Conservation (phyloP, 2,329 filamentous ascomycete species). For the Sclerotinia glacialis region DNA sequence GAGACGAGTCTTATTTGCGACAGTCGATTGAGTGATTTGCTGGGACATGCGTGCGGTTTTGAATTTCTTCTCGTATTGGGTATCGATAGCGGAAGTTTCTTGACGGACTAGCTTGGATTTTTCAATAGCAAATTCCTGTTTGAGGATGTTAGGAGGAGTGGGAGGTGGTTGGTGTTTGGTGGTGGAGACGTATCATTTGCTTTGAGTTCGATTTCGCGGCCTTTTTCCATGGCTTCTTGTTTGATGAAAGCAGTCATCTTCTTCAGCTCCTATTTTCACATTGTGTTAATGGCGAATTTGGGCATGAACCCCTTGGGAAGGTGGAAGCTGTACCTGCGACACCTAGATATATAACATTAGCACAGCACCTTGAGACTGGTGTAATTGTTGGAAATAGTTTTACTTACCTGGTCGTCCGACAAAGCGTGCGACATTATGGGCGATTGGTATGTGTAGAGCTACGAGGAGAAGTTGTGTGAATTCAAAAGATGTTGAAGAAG, state of each 20-base stretch:
- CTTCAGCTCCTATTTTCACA: slow-evolving; percentile 67
- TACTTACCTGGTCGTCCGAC: slow-evolving; percentile 88
- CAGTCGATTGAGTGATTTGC: slow-evolving; percentile 95
- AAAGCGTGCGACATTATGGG: slow-evolving; percentile 90
- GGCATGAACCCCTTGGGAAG: not conserved
- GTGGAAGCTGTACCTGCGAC: slow-evolving; percentile 53
- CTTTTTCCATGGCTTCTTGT: slow-evolving; percentile 96
- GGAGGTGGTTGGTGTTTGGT: not conserved
- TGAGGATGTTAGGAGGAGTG: slow-evolving; percentile 16
- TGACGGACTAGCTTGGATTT: slow-evolving; percentile 98
- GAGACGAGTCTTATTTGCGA: slow-evolving; percentile 93
- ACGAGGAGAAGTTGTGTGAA: slow-evolving; percentile 16
- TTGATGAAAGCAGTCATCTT: slow-evolving; percentile 99
- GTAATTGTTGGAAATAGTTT: slow-evolving; percentile 16
- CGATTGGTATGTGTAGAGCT: slow-evolving; percentile 32
- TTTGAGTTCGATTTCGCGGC: slow-evolving; percentile 95
- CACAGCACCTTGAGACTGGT: slow-evolving; percentile 18
- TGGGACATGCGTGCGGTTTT: slow-evolving; percentile 98
- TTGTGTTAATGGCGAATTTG: slow-evolving; percentile 3
- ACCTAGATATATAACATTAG: slow-evolving; percentile 58
- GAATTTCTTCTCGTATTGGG: slow-evolving; percentile 96
- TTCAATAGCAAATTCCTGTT: slow-evolving; percentile 87
- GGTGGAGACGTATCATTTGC: slow-evolving; percentile 65
- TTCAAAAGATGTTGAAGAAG: slow-evolving; percentile 17
- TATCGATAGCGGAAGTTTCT: slow-evolving; percentile 90